Percentiles rank a stretch among this genome's conserved stretches.
phyloP scores from a whole-genome alignment of 768 basidiomycete genomes.

The Naematelia aurantialba region DNA sequence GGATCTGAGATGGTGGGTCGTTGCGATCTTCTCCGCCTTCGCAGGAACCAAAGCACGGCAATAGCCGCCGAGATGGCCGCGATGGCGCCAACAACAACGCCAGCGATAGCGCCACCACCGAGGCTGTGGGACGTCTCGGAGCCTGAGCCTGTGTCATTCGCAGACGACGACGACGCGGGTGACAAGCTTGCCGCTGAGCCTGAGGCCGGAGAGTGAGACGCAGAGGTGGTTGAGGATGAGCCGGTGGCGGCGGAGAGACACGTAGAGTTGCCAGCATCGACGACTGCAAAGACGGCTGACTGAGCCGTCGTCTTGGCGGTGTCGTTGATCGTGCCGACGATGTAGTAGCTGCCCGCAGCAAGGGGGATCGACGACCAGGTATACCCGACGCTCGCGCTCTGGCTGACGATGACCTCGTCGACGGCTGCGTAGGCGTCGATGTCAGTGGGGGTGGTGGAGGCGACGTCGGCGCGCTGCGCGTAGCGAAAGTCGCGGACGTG shows the following conservation, averaged over 20 bases:
- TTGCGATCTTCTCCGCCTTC: constrained; percentile 6
- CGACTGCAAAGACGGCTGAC: neutral
- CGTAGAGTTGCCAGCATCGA: neutral
- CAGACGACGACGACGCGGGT: neutral
- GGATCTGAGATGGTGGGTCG: neutral
- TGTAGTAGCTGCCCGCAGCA: constrained; percentile 11
- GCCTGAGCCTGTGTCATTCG: neutral
- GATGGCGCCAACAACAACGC: constrained; percentile 27
- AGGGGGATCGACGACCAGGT: constrained; percentile 12
- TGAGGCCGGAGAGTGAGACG: neutral
- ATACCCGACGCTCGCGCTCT: constrained; percentile 18
- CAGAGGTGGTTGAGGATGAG: neutral
- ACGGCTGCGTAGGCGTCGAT: constrained; percentile 13
- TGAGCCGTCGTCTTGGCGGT: neutral
- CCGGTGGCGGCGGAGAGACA: constrained; percentile 5
- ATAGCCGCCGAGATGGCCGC: constrained; percentile 11
- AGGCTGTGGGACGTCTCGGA: neutral
- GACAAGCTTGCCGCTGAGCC: neutral
- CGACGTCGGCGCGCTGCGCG: too few species aligned
- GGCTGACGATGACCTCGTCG: constrained; percentile 22
- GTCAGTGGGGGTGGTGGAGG: neutral
- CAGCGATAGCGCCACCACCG: constrained; percentile 28
- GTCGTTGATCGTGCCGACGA: constrained; percentile 3
- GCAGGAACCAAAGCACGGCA: constrained; percentile 9
- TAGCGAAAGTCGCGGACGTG: neutral